Evolutionary conservation across 495 filamentous ascomycete genomes (phyloP), one percentile per base, ranked within the genome.

Genomic region (Cairneyella variabilis): DNA sequence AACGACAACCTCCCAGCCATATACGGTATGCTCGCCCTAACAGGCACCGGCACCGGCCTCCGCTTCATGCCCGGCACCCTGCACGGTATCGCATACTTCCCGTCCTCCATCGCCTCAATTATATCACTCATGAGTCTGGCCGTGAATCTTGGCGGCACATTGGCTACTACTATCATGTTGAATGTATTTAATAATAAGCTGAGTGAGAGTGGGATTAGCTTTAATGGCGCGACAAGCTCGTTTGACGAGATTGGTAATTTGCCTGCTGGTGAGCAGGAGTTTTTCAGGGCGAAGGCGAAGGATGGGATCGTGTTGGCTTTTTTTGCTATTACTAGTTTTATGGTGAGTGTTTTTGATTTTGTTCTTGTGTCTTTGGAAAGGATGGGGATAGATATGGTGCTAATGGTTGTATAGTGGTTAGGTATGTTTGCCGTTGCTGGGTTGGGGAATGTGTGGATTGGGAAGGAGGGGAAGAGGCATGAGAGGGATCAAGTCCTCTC

Each of bases 21-120:
- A 14, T 81, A 75, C 57, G 82, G 75, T 37, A 83, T 83, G 75
- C 76, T 86, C 67, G 79, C 73, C 0, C 58, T 86, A 1, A 71
- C 77, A 0, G 82, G 83, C 10, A 70, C 64, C 1, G 82, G 83
- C 0, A 79, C 78, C 0, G 83, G 80, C n/a, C 30, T 71, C n/a
- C 57, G 69, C 1, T 60, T 71, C 48, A 76, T 82, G 69, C 75
- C 73, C 0, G 59, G 60, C 3, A 70, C 68, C 1, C 66, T 84
- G 0, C 83, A 86, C 53, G 76, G 66, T 0, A 64, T 76, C 0
- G 83, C 74, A 0, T 75, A 76, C 60, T 82, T 78, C 59, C 79
- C 75, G 0, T 63, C 66, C 5, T 61, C 68, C 21, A 77, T 80
- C 3, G 70, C 80, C 0, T 61, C 72, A 3, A 74, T 81, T 1